Base-by-base conservation (phyloP, 345 rosid genomes). In the Litchi chinensis region DNA sequence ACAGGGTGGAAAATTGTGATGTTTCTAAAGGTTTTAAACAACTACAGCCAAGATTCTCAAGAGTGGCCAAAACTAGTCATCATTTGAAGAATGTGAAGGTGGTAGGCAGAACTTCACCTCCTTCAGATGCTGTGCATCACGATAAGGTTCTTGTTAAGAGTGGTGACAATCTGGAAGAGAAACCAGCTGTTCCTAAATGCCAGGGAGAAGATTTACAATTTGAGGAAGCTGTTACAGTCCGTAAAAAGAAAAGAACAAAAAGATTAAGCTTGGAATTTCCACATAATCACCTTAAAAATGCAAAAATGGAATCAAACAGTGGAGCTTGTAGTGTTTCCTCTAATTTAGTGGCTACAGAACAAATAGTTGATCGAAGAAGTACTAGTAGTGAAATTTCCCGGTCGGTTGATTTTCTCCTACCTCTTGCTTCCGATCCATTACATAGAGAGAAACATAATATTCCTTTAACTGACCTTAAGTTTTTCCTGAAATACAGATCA, bases 401-500 rank as follows among this genome's bases (percentile, higher is more conserved):
- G 68, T 77, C 84, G 43, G 65, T 88, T 39, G 68, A 62, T 68
- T 85, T 81, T 79, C 81, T 90, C 81, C 86, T 79, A 68, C 76
- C 73, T 54, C 85, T 90, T 68, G 89, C 93, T 65, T 56, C 77
- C 10, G 77, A 84, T 77, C 90, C 84, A 10, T 83, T 75, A 59
- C 76, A 81, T 62, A 84, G 81, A 32, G 68, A 26, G 9, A 83
- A 68, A 70, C 79, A 82, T 68, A 80, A 74, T 63, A 59, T 71
- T 40, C 77, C 79, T 41, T 32, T 77, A 56, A 52, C 28, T 75
- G 40, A 81, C 57, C 24, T 79, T 85, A 81, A 75, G 79, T 83
- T 89, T 66, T 84, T 90, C 74, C 69, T 87, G 77, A 82, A 68
- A 28, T 88, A 82, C 69, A 85, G 88, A 56, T 76, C 83, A 21